Percentiles rank a stretch among this genome's conserved stretches.
Evolutionary conservation across 352 stramenopile genomes (phyloP).

Genomic region (Globisporangium spinosum): DNA sequence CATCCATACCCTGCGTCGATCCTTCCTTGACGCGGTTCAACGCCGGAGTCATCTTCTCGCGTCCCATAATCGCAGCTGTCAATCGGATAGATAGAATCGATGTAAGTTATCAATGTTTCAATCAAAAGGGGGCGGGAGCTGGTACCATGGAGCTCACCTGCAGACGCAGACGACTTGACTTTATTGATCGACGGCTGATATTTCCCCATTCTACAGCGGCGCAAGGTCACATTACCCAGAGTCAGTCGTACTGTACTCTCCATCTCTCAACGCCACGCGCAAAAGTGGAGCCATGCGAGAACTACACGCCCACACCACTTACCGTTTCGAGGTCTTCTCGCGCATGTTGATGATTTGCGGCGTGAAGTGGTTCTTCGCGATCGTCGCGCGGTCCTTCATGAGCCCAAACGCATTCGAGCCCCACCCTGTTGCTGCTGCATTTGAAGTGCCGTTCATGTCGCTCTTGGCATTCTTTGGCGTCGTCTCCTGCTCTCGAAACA

Average conservation of each 20-base stretch:
- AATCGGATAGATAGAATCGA: not conserved
- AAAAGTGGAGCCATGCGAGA: not conserved
- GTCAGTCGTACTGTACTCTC: not conserved
- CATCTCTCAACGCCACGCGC: not conserved
- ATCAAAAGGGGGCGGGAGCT: not conserved
- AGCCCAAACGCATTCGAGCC: constrained; percentile 33
- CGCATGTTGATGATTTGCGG: constrained; percentile 52
- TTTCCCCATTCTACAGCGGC: constrained; percentile 42
- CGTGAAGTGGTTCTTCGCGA: constrained; percentile 49
- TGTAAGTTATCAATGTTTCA: not conserved
- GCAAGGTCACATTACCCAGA: not conserved
- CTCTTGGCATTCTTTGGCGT: constrained; percentile 6
- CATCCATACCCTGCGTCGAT: constrained; percentile 44
- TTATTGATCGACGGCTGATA: constrained; percentile 77
- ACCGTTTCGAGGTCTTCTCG: constrained; percentile 53
- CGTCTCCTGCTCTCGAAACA: constrained; percentile 5
- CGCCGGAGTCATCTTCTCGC: constrained; percentile 45
- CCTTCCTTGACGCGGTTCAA: constrained; percentile 65
- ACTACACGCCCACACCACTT: not conserved
- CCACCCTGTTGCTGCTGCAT: constrained; percentile 14
- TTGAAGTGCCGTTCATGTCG: constrained; percentile 1
- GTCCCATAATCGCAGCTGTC: constrained; percentile 39
- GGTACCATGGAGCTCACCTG: constrained; percentile 27
- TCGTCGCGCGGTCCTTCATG: constrained; percentile 51
- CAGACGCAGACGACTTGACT: constrained; percentile 65